phyloP scores from a whole-genome alignment of 306 rosid species.

The Boehmeria nivea region DNA sequence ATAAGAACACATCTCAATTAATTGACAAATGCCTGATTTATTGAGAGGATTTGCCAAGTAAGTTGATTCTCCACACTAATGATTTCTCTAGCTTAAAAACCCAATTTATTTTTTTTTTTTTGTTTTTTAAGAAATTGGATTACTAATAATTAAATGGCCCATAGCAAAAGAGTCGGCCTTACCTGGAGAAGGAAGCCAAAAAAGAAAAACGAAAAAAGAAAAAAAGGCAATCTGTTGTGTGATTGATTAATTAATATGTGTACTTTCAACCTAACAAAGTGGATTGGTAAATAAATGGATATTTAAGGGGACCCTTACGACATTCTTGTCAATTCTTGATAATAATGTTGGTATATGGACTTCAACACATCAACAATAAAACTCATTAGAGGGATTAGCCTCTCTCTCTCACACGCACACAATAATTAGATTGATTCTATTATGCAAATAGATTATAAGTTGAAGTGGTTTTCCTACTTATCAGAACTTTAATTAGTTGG shows the following conservation, averaged over 20 bases:
- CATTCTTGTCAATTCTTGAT: not conserved
- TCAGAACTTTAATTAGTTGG: conserved; percentile 19
- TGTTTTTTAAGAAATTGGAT: too few species aligned
- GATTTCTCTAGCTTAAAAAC: too few species aligned
- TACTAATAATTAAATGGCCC: not conserved
- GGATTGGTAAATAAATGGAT: not conserved
- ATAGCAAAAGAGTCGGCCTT: not conserved
- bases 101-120: too few species aligned
- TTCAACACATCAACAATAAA: not conserved
- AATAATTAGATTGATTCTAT: not conserved
- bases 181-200: too few species aligned
- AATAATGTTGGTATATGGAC: not conserved
- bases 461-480: conserved; percentile 10
- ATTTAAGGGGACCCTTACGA: not conserved
- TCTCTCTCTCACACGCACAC: not conserved
- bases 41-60: too few species aligned
- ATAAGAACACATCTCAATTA: too few species aligned
- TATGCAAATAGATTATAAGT: conserved; percentile 2
- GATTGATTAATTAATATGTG: conserved; percentile 1
- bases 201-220: not conserved
- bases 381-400: conserved; percentile 4
- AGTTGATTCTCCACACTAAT: too few species aligned
- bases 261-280: not conserved
- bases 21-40: too few species aligned
- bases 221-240: not conserved